Evolutionary conservation across 768 basidiomycete species (phyloP), one percentile per base, ranked within the genome.

Genomic region (Suillus subaureus): DNA sequence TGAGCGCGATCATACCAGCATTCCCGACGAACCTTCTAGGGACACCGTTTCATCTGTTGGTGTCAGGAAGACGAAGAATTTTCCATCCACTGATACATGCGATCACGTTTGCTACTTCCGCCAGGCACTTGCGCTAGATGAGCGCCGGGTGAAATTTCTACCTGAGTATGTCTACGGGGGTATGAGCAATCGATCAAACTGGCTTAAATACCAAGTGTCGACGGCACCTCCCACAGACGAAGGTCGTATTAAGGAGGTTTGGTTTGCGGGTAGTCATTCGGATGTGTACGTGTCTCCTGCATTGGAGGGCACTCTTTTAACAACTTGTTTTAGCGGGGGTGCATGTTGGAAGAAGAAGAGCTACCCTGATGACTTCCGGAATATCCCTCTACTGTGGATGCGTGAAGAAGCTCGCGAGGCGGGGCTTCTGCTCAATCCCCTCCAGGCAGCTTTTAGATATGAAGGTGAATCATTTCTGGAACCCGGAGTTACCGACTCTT

Each of bases 1-100:
- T 54, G 18, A 33, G 4, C 5, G 31, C 6, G 31, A 54, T 21
- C 11, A 31, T 21, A 31, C 11, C 11, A 33, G 18, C 28, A 54
- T 54, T 54, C 52, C 52, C 33, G 31, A 54, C 31, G 18, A 54
- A 52, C 28, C 18, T 57, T 54, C 18, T 21, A 80, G 79, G 79
- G 79, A 80, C 61, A 79, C 77, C 3, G 78, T 81, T 1, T 80
- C 80, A 6, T 80, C 80, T 0, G 69, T 81, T 37, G 78, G 80
- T 3, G 56, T 86, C 47, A 23, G 74, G 3, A 37, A 72, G 4
- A 61, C 77, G 4, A 67, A 55, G 6, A 70, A 69, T 15, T 65
- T 77, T 0, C 79, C 80, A 4, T 43, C 42, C 11, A 77, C 73
- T 3, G 33, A 31, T 23, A 51, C 43, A 15, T 21, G 23, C 23